Evolutionary conservation across 441 rosid genomes (phyloP).

Genomic region (Rhodomyrtus psidioides): DNA sequence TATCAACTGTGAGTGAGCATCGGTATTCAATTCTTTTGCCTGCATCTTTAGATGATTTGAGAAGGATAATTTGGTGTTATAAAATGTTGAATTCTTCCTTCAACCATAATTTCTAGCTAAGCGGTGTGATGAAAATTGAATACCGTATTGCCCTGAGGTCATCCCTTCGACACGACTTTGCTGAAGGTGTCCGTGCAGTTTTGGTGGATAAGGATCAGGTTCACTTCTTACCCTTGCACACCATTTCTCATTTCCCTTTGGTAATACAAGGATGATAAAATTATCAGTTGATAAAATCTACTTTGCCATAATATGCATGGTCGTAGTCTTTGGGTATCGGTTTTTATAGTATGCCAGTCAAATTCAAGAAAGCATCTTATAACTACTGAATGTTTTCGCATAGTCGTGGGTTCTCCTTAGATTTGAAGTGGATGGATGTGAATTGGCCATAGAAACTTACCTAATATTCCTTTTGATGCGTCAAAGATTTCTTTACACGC

Average conservation of each 20-base stretch:
- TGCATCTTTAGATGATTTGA: neutral
- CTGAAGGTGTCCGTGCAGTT: slow-evolving; percentile 93
- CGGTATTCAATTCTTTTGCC: neutral
- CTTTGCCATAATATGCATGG: neutral
- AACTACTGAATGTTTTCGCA: neutral
- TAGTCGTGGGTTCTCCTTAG: neutral
- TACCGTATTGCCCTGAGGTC: slow-evolving; percentile 75
- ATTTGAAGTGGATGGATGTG: neutral
- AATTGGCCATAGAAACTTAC: neutral
- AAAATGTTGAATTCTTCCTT: neutral
- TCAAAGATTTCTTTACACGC: neutral
- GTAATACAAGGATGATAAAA: neutral
- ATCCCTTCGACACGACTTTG: slow-evolving; percentile 66
- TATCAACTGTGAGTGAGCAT: slow-evolving; percentile 47
- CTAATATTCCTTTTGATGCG: neutral
- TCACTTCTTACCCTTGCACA: neutral
- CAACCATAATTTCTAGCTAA: slow-evolving; percentile 28
- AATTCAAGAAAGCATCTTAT: neutral
- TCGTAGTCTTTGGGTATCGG: neutral
- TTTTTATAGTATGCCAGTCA: neutral
- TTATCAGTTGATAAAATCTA: neutral
- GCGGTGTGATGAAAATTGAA: slow-evolving; percentile 78
- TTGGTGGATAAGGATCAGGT: slow-evolving; percentile 97
- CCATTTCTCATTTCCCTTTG: neutral
- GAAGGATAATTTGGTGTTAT: neutral